Conservation (phyloP, 2,329 filamentous ascomycete genomes). For the Exophiala alcalophila region DNA sequence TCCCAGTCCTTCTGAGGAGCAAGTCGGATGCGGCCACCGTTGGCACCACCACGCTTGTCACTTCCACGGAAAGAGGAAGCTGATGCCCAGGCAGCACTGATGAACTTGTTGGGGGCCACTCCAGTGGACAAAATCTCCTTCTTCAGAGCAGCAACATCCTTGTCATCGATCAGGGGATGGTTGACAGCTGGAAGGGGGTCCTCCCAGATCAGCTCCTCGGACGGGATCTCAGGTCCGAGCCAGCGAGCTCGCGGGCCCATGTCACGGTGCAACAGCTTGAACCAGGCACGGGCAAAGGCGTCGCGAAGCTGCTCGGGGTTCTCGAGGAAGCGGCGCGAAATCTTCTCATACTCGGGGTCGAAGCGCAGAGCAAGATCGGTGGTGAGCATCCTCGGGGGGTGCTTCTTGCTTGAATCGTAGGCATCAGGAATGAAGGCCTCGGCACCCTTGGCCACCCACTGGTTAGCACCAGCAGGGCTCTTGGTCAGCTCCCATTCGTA, state of each 20-base stretch:
- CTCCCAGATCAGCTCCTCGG: conserved; percentile 70
- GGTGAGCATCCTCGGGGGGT: conserved; percentile 72
- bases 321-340: conserved; percentile 66
- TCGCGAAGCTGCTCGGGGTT: conserved; percentile 67
- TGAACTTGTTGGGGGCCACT: conserved; percentile 58
- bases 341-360: conserved; percentile 72
- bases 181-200: conserved; percentile 64
- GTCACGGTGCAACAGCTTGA: conserved; percentile 79
- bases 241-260: conserved; percentile 69
- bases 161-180: conserved; percentile 59
- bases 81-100: conserved; percentile 66
- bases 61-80: conserved; percentile 70
- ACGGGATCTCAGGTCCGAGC: conserved; percentile 70
- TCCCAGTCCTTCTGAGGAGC: conserved; percentile 69
- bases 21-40: conserved; percentile 74
- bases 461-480: conserved; percentile 71
- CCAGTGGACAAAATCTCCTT: conserved; percentile 63
- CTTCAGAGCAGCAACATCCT: conserved; percentile 65
- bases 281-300: conserved; percentile 72
- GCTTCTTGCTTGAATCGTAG: conserved; percentile 68
- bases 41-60: conserved; percentile 80
- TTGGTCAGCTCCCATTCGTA: conserved; percentile 75
- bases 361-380: conserved; percentile 69
- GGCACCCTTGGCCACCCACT: conserved; percentile 70
- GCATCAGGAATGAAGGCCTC: conserved; percentile 68